Conservation (phyloP, 176 grass and related monocot genomes). For the Zoysia pacifica region DNA sequence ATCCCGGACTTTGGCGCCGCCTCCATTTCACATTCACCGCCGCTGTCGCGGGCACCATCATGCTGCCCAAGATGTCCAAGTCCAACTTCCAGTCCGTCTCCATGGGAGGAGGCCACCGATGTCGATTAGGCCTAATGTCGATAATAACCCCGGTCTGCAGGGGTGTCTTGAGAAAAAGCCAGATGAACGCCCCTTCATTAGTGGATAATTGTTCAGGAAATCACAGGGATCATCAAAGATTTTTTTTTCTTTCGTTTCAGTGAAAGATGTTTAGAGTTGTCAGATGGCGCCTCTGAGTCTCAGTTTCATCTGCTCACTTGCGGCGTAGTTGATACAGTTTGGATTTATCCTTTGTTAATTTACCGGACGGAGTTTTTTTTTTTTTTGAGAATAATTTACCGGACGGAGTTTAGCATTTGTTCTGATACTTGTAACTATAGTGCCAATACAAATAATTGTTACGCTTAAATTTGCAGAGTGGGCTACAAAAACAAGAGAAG, state of each 20-base stretch:
- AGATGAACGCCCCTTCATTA: not conserved
- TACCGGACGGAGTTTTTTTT: not conserved
- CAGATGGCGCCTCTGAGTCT: not conserved
- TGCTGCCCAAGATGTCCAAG: slow-evolving; percentile 68
- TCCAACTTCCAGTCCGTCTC: slow-evolving; percentile 52
- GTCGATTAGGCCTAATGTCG: not conserved
- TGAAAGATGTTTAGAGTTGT: not conserved
- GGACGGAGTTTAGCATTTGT: not conserved
- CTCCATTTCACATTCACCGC: slow-evolving; percentile 47
- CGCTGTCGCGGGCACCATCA: slow-evolving; percentile 46
- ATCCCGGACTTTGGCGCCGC: slow-evolving; percentile 78
- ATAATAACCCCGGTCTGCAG: not conserved
- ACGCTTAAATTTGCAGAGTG: no score
- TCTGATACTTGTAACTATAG: not conserved
- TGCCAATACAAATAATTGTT: no score
- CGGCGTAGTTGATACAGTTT: not conserved
- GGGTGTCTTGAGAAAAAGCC: not conserved
- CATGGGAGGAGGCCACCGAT: slow-evolving; percentile 64
- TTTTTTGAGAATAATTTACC: not conserved
- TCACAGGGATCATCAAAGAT: not conserved
- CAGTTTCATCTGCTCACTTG: not conserved
- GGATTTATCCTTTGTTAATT: not conserved
- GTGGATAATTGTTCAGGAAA: not conserved
- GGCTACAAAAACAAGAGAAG: no score
- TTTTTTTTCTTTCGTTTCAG: not conserved